Percentiles rank a stretch among this genome's conserved stretches.
phyloP scores from a whole-genome alignment of 192 early-diverging fungal genomes.

The Dissophora globulifera region DNA sequence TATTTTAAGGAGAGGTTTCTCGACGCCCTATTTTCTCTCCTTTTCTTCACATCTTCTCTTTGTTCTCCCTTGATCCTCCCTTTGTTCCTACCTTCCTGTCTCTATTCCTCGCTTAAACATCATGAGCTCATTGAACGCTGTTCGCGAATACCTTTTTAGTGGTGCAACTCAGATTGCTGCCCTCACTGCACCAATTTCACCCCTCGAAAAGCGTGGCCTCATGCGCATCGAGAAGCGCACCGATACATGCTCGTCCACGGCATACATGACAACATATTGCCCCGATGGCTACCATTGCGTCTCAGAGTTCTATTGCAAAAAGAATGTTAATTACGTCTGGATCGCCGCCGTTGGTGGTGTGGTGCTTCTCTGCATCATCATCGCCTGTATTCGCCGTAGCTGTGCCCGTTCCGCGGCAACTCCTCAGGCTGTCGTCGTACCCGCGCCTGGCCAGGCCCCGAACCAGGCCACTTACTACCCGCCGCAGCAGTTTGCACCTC shows the following conservation, averaged over 20 bases:
- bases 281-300: conserved; percentile 21
- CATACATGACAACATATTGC: no score
- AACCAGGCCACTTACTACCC: conserved; percentile 6
- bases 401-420: background rate
- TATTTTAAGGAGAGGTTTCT: no score
- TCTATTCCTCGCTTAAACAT: background rate
- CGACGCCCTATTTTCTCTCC: no score
- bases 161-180: conserved; percentile 7
- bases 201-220: conserved; percentile 26
- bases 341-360: conserved; percentile 22
- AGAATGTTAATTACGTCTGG: conserved; percentile 36
- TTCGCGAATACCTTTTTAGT: conserved; percentile 6
- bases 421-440: conserved; percentile 9
- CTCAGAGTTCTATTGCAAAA: background rate
- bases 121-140: conserved; percentile 1
- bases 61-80: background rate
- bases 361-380: conserved; percentile 6
- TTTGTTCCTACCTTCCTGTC: conserved; percentile 1
- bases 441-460: no score
- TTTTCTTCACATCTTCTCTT: background rate
- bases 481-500: conserved; percentile 16
- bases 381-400: conserved; percentile 7
- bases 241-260: conserved; percentile 6
- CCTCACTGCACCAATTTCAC: background rate
- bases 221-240: conserved; percentile 40